Evolutionary conservation across 352 stramenopile species (phyloP).

Genomic region (Pythium insidiosum): DNA sequence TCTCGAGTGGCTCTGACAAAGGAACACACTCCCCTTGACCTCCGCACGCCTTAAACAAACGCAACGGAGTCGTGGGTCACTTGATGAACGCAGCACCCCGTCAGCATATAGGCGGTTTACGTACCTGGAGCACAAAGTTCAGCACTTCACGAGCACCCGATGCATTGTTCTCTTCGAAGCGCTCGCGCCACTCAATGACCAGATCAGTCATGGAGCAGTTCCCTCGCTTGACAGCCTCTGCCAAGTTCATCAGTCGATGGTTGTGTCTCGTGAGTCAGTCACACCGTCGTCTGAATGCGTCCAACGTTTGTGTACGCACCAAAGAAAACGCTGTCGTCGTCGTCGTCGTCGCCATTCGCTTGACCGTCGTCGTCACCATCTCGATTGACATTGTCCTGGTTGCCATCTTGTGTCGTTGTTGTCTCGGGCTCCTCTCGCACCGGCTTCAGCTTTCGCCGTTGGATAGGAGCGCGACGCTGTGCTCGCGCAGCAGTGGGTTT

Average conservation of each 20-base stretch:
- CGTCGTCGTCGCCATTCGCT: constrained; percentile 7
- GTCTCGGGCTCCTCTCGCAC: constrained; percentile 23
- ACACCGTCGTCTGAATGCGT: too few species aligned
- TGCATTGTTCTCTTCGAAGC: constrained; percentile 53
- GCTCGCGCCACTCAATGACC: constrained; percentile 56
- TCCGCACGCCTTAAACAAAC: too few species aligned
- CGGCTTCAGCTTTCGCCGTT: constrained; percentile 24
- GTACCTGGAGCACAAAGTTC: constrained; percentile 74
- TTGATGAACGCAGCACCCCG: not conserved
- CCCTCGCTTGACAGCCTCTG: constrained; percentile 50
- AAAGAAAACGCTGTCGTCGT: constrained; percentile 18
- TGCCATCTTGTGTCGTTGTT: not conserved
- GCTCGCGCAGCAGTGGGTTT: constrained; percentile 15
- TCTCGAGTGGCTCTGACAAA: constrained; percentile 39
- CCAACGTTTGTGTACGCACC: too few species aligned
- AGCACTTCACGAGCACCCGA: constrained; percentile 57
- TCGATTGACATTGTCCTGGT: constrained; percentile 1
- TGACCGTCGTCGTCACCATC: constrained; percentile 8
- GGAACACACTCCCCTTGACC: constrained; percentile 39
- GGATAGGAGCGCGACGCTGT: constrained; percentile 9
- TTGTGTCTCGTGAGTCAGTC: not conserved
- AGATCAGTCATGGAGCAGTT: constrained; percentile 44
- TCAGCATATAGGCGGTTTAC: too few species aligned
- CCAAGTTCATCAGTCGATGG: too few species aligned
- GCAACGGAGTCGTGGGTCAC: too few species aligned